Percentiles rank a stretch among this genome's conserved stretches.
Conservation (phyloP, 495 filamentous ascomycete genomes). For the Podospora conica region DNA sequence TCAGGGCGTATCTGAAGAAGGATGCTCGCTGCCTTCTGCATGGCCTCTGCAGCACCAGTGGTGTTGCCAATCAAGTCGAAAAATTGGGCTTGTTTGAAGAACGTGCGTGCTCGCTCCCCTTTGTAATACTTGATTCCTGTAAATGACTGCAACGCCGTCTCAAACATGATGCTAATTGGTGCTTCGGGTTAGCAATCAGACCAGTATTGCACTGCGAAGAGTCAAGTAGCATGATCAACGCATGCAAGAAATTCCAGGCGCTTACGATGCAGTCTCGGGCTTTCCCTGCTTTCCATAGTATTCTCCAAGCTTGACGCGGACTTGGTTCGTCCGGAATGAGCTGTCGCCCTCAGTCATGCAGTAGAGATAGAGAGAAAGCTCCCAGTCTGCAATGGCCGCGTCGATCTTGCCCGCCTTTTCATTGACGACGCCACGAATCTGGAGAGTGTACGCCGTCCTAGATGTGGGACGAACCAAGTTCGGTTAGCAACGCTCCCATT, state of each 20-base stretch:
- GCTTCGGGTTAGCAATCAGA: not conserved
- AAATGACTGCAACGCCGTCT: not conserved
- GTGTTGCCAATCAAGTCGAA: not conserved
- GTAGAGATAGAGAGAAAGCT: not conserved
- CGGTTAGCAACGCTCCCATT: too few relatives aligned
- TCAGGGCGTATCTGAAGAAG: not conserved
- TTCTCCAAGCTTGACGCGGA: constrained; percentile 2
- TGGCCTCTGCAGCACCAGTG: not conserved
- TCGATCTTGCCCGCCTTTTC: not conserved
- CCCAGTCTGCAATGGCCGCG: not conserved
- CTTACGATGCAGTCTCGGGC: not conserved
- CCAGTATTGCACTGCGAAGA: too few relatives aligned
- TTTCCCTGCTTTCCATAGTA: not conserved
- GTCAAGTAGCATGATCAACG: too few relatives aligned
- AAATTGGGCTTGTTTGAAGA: constrained; percentile 3
- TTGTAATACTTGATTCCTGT: not conserved
- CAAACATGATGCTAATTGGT: not conserved
- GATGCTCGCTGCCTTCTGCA: not conserved
- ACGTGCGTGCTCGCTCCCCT: not conserved
- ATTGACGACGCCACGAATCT: not conserved
- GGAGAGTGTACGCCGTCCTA: not conserved
- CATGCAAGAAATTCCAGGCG: not conserved
- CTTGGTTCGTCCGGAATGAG: constrained; percentile 3
- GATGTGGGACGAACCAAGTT: too few relatives aligned
- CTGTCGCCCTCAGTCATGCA: not conserved